Evolutionary conservation across 345 rosid species (phyloP).

Genomic region (Lumnitzera racemosa): DNA sequence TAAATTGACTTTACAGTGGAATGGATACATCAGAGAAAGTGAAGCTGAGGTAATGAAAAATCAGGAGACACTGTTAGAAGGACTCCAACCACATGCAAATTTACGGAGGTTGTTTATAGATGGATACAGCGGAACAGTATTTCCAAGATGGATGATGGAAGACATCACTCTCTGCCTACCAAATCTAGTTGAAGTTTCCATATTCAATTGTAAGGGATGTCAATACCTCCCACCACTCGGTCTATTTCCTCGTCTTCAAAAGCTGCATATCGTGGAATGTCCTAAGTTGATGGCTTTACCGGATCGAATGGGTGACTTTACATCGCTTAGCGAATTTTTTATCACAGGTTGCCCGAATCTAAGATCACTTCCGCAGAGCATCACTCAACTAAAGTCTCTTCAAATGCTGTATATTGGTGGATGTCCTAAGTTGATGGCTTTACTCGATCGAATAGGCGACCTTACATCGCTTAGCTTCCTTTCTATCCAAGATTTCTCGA

Average conservation of each 20-base stretch:
- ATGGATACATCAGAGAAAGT: no score
- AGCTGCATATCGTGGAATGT: neutral
- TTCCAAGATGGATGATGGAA: slow-evolving; percentile 17
- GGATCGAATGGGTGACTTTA: no score
- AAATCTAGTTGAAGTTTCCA: slow-evolving; percentile 8
- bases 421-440: no score
- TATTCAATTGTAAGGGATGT: slow-evolving; percentile 11
- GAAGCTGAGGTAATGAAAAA: no score
- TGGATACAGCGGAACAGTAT: slow-evolving; percentile 8
- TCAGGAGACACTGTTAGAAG: slow-evolving; percentile 1
- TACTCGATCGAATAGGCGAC: no score
- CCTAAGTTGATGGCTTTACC: no score
- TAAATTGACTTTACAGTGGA: neutral
- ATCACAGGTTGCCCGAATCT: no score
- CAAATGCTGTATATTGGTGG: neutral
- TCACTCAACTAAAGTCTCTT: no score
- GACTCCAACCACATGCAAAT: slow-evolving; percentile 11
- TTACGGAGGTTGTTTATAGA: slow-evolving; percentile 10
- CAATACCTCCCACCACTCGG: slow-evolving; percentile 15
- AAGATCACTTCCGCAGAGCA: no score
- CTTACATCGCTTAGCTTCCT: no score
- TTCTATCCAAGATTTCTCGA: no score
- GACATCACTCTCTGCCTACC: neutral
- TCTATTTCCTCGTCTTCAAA: slow-evolving; percentile 14
- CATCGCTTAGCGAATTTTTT: no score